Evolutionary conservation across 306 rosid genomes (phyloP).

Genomic region (Hylodesmum podocarpum): DNA sequence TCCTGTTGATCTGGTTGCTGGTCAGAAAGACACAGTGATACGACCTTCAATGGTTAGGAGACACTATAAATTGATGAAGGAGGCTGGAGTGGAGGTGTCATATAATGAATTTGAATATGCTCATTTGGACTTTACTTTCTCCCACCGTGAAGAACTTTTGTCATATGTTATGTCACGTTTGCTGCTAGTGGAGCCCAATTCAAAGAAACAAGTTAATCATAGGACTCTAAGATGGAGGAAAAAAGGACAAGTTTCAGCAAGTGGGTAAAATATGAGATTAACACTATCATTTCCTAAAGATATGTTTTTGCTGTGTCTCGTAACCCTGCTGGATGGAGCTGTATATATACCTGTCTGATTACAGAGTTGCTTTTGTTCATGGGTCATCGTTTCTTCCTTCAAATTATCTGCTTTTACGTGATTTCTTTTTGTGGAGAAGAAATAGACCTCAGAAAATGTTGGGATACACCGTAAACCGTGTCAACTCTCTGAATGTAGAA

Average conservation of each 20-base stretch:
- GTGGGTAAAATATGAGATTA: background rate
- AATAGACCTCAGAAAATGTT: background rate
- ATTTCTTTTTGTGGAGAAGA: background rate
- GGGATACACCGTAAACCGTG: constrained; percentile 28
- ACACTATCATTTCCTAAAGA: background rate
- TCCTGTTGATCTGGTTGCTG: constrained; percentile 91
- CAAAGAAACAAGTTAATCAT: constrained; percentile 39
- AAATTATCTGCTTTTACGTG: background rate
- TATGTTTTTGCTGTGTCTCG: constrained; percentile 16
- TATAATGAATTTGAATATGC: constrained; percentile 83
- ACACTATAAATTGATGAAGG: constrained; percentile 74
- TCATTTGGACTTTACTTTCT: constrained; percentile 91
- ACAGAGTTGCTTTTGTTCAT: constrained; percentile 12
- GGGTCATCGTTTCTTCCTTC: constrained; percentile 22
- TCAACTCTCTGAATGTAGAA: background rate
- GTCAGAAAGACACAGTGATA: constrained; percentile 80
- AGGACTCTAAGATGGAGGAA: constrained; percentile 32
- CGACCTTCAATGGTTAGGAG: constrained; percentile 79
- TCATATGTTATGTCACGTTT: constrained; percentile 82
- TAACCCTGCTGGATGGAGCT: constrained; percentile 17
- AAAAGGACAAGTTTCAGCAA: constrained; percentile 29
- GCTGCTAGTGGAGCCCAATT: constrained; percentile 53
- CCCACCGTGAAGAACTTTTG: constrained; percentile 85
- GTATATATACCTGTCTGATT: background rate
- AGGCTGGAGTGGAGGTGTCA: constrained; percentile 60